Evolutionary conservation across 2,329 filamentous ascomycete species (phyloP).

Genomic region (Penicillium rolfsii): DNA sequence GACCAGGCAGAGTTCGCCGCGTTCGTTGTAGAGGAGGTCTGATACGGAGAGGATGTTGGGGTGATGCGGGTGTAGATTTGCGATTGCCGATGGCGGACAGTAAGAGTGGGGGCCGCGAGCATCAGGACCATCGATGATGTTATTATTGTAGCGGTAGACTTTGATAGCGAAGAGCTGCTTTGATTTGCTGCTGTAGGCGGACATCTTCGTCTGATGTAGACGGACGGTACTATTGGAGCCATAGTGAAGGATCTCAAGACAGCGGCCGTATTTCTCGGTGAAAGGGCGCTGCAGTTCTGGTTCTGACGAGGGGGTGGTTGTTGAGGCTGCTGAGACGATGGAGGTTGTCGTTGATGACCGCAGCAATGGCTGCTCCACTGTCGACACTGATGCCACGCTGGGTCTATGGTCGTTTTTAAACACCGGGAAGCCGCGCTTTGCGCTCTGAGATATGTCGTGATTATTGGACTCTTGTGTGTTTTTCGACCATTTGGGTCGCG

Average conservation of each 20-base stretch:
- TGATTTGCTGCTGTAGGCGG: conserved; percentile 2
- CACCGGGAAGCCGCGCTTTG: conserved; percentile 12
- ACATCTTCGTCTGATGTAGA: conserved; percentile 23
- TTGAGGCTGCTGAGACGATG: background rate
- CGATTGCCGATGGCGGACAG: conserved; percentile 11
- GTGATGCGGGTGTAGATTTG: conserved; percentile 29
- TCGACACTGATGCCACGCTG: conserved; percentile 19
- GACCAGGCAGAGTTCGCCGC: conserved; percentile 34
- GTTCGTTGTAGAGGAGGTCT: conserved; percentile 35
- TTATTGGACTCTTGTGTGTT: background rate
- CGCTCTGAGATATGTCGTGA: conserved; percentile 5
- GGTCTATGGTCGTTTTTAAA: conserved; percentile 11
- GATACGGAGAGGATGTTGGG: conserved; percentile 35
- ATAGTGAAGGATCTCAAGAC: conserved; percentile 34
- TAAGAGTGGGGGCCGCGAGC: background rate
- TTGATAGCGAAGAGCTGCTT: conserved; percentile 33
- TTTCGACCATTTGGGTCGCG: conserved; percentile 14
- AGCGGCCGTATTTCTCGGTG: conserved; percentile 31
- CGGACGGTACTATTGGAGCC: conserved; percentile 33
- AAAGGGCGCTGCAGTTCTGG: conserved; percentile 16
- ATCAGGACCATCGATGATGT: conserved; percentile 14
- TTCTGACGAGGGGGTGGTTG: background rate
- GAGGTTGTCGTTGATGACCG: conserved; percentile 6
- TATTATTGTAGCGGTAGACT: conserved; percentile 31
- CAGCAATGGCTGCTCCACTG: conserved; percentile 24